Percentiles rank a stretch among this genome's conserved stretches.
Evolutionary conservation across 2,329 filamentous ascomycete species (phyloP).

Genomic region (Chrysosporium queenslandicum): DNA sequence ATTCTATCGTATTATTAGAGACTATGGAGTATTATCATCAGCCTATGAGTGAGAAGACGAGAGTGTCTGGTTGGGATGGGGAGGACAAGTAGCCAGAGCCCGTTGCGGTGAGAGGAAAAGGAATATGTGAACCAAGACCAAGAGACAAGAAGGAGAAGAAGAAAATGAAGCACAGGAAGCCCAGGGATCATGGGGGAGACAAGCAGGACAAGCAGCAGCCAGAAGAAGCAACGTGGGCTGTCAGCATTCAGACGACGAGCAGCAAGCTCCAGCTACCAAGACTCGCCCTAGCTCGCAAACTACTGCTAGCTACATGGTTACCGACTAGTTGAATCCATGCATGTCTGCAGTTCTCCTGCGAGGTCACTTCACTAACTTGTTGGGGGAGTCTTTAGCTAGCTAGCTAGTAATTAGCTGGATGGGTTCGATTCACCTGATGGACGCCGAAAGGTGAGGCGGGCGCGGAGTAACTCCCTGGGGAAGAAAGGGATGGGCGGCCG

Average conservation of each 20-base stretch:
- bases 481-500: no score
- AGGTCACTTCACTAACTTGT: no score
- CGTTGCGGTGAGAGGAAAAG: slow-evolving; percentile 10
- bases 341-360: no score
- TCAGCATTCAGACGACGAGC: background rate
- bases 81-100: background rate
- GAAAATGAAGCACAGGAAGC: no score
- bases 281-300: no score
- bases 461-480: background rate
- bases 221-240: slow-evolving; percentile 11
- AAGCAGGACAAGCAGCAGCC: background rate
- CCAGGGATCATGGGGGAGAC: slow-evolving; percentile 3
- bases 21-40: background rate
- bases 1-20: slow-evolving; percentile 10
- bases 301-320: no score
- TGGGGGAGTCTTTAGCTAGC: no score
- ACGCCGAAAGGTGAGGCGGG: background rate
- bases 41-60: background rate
- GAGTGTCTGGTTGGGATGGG: background rate
- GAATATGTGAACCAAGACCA: background rate
- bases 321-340: no score
- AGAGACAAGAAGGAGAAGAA: no score
- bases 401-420: no score
- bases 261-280: slow-evolving; percentile 4
- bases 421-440: slow-evolving; percentile 3